Conservation (phyloP, 306 rosid genomes). For the Lathyrus aphaca region DNA sequence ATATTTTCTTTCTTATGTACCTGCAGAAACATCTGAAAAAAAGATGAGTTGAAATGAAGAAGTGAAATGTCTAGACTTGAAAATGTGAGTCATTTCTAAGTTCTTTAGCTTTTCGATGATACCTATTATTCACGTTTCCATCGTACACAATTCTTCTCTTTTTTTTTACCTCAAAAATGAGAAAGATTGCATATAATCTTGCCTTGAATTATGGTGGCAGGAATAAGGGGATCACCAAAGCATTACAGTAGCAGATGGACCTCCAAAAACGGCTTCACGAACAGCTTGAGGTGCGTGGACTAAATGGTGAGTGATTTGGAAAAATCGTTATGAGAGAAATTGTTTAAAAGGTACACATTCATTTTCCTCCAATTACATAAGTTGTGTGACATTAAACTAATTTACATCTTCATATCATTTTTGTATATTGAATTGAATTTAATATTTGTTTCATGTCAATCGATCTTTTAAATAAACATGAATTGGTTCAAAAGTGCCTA, state of each 20-base stretch:
- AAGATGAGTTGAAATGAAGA: slow-evolving; percentile 54
- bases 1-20: slow-evolving; percentile 19
- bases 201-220: slow-evolving; percentile 45
- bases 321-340: too few relatives aligned
- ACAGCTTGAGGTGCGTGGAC: slow-evolving; percentile 80
- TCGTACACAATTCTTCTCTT: slow-evolving; percentile 7
- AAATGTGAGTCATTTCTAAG: slow-evolving; percentile 55
- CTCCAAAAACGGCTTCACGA: slow-evolving; percentile 98
- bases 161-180: slow-evolving; percentile 17
- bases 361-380: too few relatives aligned
- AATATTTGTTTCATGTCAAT: too few relatives aligned
- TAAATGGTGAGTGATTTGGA: too few relatives aligned
- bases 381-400: too few relatives aligned
- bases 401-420: too few relatives aligned
- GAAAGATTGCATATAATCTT: slow-evolving; percentile 19
- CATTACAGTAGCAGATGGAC: slow-evolving; percentile 90
- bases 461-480: too few relatives aligned
- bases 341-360: too few relatives aligned
- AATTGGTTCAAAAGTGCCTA: too few relatives aligned
- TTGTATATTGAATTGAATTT: too few relatives aligned
- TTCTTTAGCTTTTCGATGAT: slow-evolving; percentile 1
- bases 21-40: slow-evolving; percentile 66
- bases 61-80: slow-evolving; percentile 64
- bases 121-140: neutral
- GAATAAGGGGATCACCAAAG: slow-evolving; percentile 84